Percentiles rank a stretch among this genome's conserved stretches.
These are phyloP conservation scores for Apostasia shenzhenica DNA, from an alignment of 106 monocot species.

Conservation along the genomic window DNA sequence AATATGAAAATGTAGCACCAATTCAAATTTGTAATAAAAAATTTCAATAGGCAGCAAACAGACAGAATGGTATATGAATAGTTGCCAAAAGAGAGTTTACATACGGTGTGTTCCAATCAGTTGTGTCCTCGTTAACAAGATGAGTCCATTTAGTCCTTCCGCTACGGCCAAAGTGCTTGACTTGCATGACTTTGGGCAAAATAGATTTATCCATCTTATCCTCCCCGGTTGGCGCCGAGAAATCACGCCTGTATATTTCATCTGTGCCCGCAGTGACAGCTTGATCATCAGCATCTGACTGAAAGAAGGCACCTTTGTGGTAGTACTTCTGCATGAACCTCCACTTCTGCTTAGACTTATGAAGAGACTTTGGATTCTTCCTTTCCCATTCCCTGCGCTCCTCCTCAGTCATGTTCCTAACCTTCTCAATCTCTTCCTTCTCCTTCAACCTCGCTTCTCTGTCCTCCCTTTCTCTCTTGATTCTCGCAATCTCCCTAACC, in stretches of 20 bases:
- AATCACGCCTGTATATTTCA: conserved; percentile 69
- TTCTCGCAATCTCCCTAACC: conserved; percentile 79
- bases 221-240: conserved; percentile 85
- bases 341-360: conserved; percentile 74
- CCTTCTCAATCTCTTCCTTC: conserved; percentile 94
- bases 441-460: conserved; percentile 89
- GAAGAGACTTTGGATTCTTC: conserved; percentile 61
- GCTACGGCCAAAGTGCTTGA: conserved; percentile 92
- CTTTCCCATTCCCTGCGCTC: conserved; percentile 92
- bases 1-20: too few species aligned
- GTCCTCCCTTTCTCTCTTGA: conserved; percentile 95
- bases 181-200: conserved; percentile 98
- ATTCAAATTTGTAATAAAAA: too few species aligned
- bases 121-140: conserved; percentile 97
- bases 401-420: conserved; percentile 97
- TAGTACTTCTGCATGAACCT: conserved; percentile 98
- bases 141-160: conserved; percentile 99
- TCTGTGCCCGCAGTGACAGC: conserved; percentile 45
- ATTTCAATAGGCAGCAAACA: too few species aligned
- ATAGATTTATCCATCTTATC: conserved; percentile 97
- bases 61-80: too few species aligned
- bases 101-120: conserved; percentile 93
- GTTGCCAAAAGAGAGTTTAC: conserved; percentile 10
- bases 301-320: conserved; percentile 96
- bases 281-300: conserved; percentile 56